Base-by-base conservation (phyloP, 1,284 basidiomycete species). In the Vanrija sp. region DNA sequence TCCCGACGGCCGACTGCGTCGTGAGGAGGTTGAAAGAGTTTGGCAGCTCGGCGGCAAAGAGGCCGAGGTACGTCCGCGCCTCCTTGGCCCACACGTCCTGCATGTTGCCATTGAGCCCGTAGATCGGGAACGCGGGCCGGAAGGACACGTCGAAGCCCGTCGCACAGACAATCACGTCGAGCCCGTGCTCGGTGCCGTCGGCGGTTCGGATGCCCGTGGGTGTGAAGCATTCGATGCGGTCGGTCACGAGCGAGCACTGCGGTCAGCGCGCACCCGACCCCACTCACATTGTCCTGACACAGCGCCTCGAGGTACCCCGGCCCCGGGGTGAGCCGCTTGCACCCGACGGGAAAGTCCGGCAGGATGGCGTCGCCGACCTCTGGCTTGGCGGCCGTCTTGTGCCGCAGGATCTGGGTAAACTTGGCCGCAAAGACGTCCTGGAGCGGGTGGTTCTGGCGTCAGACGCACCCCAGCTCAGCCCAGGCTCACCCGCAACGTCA, bases 271-370 rank as follows among this genome's bases (percentile, higher is more conserved):
- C 43, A 24, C 22, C 14, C 0, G 20, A 12, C 14, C 35, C 22
- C 5, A 27, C 38, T 23, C 24, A 71, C 68, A 22, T 73, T 71
- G 47, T 58, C 54, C 47, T 60, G 52, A 27, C 60, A 54, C n/a
- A 73, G 53, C 3, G 69, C 66, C 46, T 72, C 69, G 43, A 73
- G 63, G 57, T 67, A 73, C 5, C 71, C 71, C 16, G 64, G 64
- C 0, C 72, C 72, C 10, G 72, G 72, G 1, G 71, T 73, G 1
- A 67, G 59, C 4, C 71, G 57, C 38, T 54, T 59, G 53, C 70
- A 75, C 1, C 68, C 70, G 18, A 73, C 68, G 0, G 64, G 58
- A 48, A 59, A 59, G 41, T 59, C 51, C 0, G 55, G 50, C 12
- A 63, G 61, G n/a, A 68, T 51, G 36, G 61, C 53, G n/a, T 59